Base-by-base conservation (phyloP, 192 early-diverging fungal genomes). In the Coemansia sp. region DNA sequence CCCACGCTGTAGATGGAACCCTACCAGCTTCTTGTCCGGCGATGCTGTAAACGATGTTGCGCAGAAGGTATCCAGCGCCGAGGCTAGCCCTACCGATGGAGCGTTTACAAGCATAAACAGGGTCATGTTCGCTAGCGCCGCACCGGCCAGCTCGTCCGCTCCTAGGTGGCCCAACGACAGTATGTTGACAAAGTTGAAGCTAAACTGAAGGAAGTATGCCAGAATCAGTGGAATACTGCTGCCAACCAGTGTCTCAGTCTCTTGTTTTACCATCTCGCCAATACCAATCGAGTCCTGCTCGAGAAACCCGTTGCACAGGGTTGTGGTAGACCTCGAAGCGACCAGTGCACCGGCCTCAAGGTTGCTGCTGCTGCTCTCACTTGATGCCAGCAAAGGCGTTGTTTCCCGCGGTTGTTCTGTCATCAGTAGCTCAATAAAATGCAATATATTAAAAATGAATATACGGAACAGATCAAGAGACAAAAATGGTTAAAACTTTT, bases 51-150 rank as follows among this genome's bases (percentile, higher is more conserved):
- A 89, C 13, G 85, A 77, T 45, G 86, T 83, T 8, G 82, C 81
- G 48, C 83, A 85, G 22, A 87, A 67, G 0, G 87, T 90, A 55
- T 90, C 88, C 19, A 90, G 65, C 0, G 88, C 87, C 3, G 86
- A 77, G 6, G 81, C 73, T 12, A 82, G 70, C 9, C 88, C 88
- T 24, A 85, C 80, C 3, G 80, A 78, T 27, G 87, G 68, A n/a
- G 80, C 80, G 73, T 83, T 85, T 15, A 80, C 83, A 11, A 82
- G 78, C 23, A 90, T 82, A 15, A 80, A 74, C 10, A 83, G 83
- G 51, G 83, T 86, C 85, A 87, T 89, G 53, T 80, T 75, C 4
- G 79, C 85, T 10, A 89, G 63, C 1, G 85, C 80, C 0, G 85
- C 71, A 0, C 82, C 83, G 13, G 83, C 84, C 41, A 89, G 64